Evolutionary conservation across 23 red algal genomes (phyloP), one percentile per base, ranked within the genome.

Genomic region (Rhodosorus marinus): DNA sequence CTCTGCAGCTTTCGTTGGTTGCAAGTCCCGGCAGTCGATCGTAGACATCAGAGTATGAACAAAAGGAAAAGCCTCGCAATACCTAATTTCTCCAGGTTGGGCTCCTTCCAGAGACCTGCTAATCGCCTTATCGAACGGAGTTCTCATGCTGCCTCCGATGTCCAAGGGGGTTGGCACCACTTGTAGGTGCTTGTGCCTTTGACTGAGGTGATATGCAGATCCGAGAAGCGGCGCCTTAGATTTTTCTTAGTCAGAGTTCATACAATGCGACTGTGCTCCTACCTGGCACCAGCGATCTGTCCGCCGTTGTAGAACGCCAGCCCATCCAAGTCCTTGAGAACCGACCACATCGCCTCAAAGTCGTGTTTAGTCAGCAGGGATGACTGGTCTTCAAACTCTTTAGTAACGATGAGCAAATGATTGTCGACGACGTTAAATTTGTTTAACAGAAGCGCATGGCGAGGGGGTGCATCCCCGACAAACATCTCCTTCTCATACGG

Each of bases 141-240:
- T n/a, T n/a, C n/a, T n/a, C n/a, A n/a, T n/a, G n/a, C n/a, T n/a
- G n/a, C n/a, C n/a, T n/a, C n/a, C n/a, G n/a, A n/a, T 27, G 19
- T 33, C 29, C 50, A 53, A 4, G 4, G 60, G 38, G 19, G 58
- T 35, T 26, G 75, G 74, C 8, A 93, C 67, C 24, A 93, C 25
- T 38, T 93, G 84, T 69, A 93, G 30, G 43, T 93, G 84, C 43
- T 82, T 82, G 35, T 93, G 84, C 4, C 36, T 60, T n/a, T n/a
- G n/a, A n/a, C n/a, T n/a, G n/a, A n/a, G n/a, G n/a, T n/a, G n/a
- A n/a, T n/a, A n/a, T n/a, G n/a, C n/a, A n/a, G n/a, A n/a, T n/a
- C n/a, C n/a, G n/a, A n/a, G n/a, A n/a, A 26, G 29, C 26, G 31
- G 26, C 31, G 8, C 8, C 29, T 5, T 29, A 29, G 4, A 26